phyloP scores from a whole-genome alignment of 2,329 filamentous ascomycete species.

The Leptodontidium sp. region DNA sequence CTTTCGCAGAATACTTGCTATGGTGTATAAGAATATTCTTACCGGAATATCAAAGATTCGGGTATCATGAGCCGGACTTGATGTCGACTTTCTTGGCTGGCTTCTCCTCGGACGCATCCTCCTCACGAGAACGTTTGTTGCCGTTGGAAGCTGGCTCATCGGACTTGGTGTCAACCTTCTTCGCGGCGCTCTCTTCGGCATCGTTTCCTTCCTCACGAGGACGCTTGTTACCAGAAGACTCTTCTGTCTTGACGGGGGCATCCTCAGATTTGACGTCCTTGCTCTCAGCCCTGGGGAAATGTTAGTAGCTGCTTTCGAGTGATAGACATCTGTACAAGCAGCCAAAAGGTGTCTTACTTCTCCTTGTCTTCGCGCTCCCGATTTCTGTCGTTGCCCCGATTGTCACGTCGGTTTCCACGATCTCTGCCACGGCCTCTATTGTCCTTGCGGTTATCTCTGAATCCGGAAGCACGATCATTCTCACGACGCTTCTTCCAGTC shows the following conservation, averaged over 20 bases:
- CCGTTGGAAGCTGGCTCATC: conserved; percentile 35
- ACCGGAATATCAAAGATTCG: conserved; percentile 31
- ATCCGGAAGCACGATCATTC: conserved; percentile 67
- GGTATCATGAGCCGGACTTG: conserved; percentile 49
- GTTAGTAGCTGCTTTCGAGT: conserved; percentile 27
- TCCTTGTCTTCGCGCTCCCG: conserved; percentile 48
- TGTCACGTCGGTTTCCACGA: conserved; percentile 50
- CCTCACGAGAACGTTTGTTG: conserved; percentile 37
- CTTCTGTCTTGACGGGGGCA: conserved; percentile 15
- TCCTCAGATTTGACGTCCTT: conserved; percentile 32
- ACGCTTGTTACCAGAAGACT: background rate
- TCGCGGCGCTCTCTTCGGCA: background rate
- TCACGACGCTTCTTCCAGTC: conserved; percentile 73
- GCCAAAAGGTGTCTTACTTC: conserved; percentile 34
- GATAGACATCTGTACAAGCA: background rate
- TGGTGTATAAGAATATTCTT: background rate
- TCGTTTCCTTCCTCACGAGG: conserved; percentile 6
- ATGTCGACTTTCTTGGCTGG: conserved; percentile 27
- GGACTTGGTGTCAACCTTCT: conserved; percentile 33
- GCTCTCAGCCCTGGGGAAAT: conserved; percentile 19
- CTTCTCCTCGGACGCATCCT: conserved; percentile 27
- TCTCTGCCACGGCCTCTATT: conserved; percentile 50
- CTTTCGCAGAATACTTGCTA: background rate
- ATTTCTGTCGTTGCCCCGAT: conserved; percentile 48
- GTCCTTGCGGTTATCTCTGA: conserved; percentile 52